These are phyloP conservation scores for Antitrichia curtipendula DNA, from an alignment of 225 moss, liverwort and hornwort genomes.

Conservation along the genomic window DNA sequence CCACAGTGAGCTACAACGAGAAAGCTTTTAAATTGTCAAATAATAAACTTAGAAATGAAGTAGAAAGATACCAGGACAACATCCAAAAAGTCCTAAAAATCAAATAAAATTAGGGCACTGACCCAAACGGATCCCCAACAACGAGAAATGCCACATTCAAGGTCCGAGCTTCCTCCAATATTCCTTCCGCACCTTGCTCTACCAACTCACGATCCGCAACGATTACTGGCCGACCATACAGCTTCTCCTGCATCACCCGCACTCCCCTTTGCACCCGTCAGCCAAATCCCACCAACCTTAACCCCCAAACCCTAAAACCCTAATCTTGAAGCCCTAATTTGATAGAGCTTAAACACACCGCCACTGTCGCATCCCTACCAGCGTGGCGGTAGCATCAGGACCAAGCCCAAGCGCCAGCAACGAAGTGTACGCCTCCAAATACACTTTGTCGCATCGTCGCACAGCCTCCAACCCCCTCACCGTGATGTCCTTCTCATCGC, in stretches of 20 bases:
- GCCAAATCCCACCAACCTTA: background rate
- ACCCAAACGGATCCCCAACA: slow-evolving; percentile 99
- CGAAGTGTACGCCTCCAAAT: slow-evolving; percentile 94
- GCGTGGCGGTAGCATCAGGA: slow-evolving; percentile 59
- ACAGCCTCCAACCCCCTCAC: slow-evolving; percentile 76
- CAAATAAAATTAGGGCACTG: background rate
- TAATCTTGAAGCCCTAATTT: background rate
- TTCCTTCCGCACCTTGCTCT: slow-evolving; percentile 81
- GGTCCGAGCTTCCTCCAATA: slow-evolving; percentile 69
- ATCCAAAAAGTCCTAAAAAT: background rate
- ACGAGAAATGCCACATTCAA: slow-evolving; percentile 87
- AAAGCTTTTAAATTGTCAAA: background rate
- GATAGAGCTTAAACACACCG: background rate
- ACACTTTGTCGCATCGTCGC: slow-evolving; percentile 69
- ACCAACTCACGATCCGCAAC: slow-evolving; percentile 97
- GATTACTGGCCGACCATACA: slow-evolving; percentile 74
- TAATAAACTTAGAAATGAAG: background rate
- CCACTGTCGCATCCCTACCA: slow-evolving; percentile 15
- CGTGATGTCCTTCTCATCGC: slow-evolving; percentile 93
- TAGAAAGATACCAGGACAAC: background rate
- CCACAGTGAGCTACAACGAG: background rate
- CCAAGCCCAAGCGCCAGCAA: slow-evolving; percentile 83
- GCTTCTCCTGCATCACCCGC: slow-evolving; percentile 54
- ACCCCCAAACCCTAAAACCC: background rate
- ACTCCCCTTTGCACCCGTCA: background rate